phyloP scores from a whole-genome alignment of 768 basidiomycete genomes.

The Agrocybe chaxingu region DNA sequence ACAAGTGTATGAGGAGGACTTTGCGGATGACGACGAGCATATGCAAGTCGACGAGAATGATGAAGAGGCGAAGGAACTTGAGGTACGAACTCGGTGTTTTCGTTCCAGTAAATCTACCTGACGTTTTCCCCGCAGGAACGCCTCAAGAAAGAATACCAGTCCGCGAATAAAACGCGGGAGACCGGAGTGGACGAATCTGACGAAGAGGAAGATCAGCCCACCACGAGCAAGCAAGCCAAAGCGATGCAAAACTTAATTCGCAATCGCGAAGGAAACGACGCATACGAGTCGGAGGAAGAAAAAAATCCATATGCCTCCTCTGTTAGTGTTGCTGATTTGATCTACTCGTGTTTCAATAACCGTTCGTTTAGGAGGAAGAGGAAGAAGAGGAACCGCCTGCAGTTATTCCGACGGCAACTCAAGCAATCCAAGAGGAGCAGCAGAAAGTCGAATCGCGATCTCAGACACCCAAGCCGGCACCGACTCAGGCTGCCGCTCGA shows the following conservation, averaged over 20 bases:
- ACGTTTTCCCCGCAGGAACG: slow-evolving; percentile 54
- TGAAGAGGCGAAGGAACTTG: slow-evolving; percentile 80
- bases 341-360: slow-evolving; percentile 4
- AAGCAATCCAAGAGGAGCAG: slow-evolving; percentile 46
- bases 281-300: slow-evolving; percentile 81
- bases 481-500: slow-evolving; percentile 25
- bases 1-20: slow-evolving; percentile 77
- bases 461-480: slow-evolving; percentile 36
- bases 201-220: slow-evolving; percentile 66
- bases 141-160: slow-evolving; percentile 76
- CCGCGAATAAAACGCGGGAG: slow-evolving; percentile 72
- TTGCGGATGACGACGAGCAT: slow-evolving; percentile 86
- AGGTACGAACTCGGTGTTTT: slow-evolving; percentile 41
- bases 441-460: slow-evolving; percentile 48
- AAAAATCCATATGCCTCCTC: slow-evolving; percentile 81
- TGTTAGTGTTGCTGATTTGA: slow-evolving; percentile 35
- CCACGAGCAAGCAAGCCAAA: slow-evolving; percentile 67
- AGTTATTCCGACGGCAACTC: slow-evolving; percentile 27
- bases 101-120: slow-evolving; percentile 3
- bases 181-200: slow-evolving; percentile 72
- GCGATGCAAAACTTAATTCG: slow-evolving; percentile 84
- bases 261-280: slow-evolving; percentile 78
- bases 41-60: slow-evolving; percentile 72
- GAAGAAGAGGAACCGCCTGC: slow-evolving; percentile 69
- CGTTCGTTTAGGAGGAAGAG: slow-evolving; percentile 53